Percentiles rank a stretch among this genome's conserved stretches.
Conservation (phyloP, 148 eudicot species). For the Bassia scoparia region DNA sequence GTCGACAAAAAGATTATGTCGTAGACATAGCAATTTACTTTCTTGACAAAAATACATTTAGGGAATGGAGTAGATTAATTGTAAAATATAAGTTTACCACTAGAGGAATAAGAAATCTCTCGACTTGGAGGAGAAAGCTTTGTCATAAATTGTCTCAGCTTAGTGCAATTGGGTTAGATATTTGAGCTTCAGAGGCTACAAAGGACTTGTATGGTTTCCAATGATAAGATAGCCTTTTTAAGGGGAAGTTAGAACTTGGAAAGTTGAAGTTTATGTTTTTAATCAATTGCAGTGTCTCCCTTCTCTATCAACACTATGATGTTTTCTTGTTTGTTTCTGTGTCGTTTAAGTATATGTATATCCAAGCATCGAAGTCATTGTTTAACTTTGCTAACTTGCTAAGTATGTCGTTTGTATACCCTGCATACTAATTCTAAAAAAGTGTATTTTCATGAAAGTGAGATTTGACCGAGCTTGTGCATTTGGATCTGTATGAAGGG, state of each 20-base stretch:
- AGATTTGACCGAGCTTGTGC: background rate
- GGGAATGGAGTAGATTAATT: too few relatives aligned
- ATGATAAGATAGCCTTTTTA: too few relatives aligned
- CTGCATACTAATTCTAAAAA: background rate
- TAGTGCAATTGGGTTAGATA: slow-evolving; percentile 1
- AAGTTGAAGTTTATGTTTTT: too few relatives aligned
- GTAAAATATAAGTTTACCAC: too few relatives aligned
- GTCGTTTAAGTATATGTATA: too few relatives aligned
- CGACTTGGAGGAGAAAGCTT: background rate
- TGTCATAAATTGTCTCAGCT: background rate
- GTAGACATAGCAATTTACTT: background rate
- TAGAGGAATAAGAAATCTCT: too few relatives aligned
- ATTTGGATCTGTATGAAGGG: background rate
- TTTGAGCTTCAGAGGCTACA: background rate
- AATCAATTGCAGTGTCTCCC: too few relatives aligned
- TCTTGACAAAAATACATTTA: background rate
- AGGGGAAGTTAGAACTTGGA: too few relatives aligned
- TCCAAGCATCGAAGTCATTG: too few relatives aligned
- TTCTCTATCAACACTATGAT: background rate
- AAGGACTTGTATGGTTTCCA: background rate
- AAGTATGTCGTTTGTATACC: background rate
- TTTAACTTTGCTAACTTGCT: background rate
- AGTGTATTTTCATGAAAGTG: background rate
- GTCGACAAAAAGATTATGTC: too few relatives aligned
- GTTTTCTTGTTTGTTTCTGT: background rate